These are phyloP conservation scores for Yamadazyma ubonensis DNA, from an alignment of 805 yeast genomes.

Conservation along the genomic window DNA sequence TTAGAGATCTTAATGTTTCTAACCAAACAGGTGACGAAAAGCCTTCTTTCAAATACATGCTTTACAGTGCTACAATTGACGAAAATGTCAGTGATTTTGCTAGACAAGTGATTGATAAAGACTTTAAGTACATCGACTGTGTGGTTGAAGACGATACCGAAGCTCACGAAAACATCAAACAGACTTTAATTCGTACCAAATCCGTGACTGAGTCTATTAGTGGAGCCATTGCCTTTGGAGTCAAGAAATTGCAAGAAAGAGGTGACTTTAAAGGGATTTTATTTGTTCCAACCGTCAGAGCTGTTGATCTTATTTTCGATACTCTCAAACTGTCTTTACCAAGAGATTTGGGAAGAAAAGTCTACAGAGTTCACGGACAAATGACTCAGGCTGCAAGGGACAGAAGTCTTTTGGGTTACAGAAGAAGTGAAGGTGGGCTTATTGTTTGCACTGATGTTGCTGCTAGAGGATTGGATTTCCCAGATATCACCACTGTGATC, in stretches of 20 bases:
- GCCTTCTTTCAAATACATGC: conserved; percentile 56
- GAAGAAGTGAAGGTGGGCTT: conserved; percentile 47
- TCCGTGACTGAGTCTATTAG: conserved; percentile 57
- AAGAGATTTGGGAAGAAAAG: conserved; percentile 16
- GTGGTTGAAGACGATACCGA: conserved; percentile 73
- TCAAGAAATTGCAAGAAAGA: conserved; percentile 34
- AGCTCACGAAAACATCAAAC: conserved; percentile 72
- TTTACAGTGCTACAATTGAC: conserved; percentile 89
- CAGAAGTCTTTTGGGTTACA: conserved; percentile 53
- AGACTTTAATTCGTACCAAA: conserved; percentile 56
- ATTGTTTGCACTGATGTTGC: conserved; percentile 89
- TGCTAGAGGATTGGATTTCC: conserved; percentile 96
- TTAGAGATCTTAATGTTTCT: conserved; percentile 33
- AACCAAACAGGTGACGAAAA: conserved; percentile 18
- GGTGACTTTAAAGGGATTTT: conserved; percentile 70
- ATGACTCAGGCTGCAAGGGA: conserved; percentile 70
- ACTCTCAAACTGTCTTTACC: conserved; percentile 6
- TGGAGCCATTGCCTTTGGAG: conserved; percentile 50
- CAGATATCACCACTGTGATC: conserved; percentile 78
- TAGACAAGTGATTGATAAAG: conserved; percentile 48
- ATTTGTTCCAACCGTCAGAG: conserved; percentile 75
- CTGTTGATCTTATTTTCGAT: conserved; percentile 57
- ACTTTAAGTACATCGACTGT: conserved; percentile 67
- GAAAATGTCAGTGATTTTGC: conserved; percentile 67
- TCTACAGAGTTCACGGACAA: conserved; percentile 61